These are phyloP conservation scores for Rhizoclosmatium sp. DNA, from an alignment of 192 early-diverging fungal species.

Conservation along the genomic window DNA sequence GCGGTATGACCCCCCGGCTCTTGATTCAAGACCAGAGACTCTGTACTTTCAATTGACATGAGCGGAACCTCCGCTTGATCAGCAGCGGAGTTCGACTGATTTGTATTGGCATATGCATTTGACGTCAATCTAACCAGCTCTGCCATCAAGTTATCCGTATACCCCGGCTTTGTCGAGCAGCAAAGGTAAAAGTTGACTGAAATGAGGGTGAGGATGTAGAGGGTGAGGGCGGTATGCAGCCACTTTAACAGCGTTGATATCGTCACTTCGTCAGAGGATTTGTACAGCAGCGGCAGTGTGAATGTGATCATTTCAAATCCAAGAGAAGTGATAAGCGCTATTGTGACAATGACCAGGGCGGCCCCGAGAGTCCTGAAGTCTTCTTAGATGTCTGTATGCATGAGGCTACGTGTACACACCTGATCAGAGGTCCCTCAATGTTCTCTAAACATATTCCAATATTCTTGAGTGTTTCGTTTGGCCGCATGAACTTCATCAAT, in stretches of 20 bases:
- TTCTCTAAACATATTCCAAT: background rate
- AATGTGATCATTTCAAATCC: slow-evolving; percentile 12
- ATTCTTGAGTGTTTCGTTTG: background rate
- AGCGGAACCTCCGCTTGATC: background rate
- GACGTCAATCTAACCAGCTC: background rate
- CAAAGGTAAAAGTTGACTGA: slow-evolving; percentile 50
- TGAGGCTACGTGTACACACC: slow-evolving; percentile 1
- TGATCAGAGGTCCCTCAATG: background rate
- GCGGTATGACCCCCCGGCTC: too few species aligned
- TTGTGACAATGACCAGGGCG: slow-evolving; percentile 10
- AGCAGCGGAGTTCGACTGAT: background rate
- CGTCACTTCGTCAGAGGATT: background rate
- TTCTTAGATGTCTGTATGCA: background rate
- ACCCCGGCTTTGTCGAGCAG: slow-evolving; percentile 45
- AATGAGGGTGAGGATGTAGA: slow-evolving; percentile 47
- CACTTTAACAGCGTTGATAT: slow-evolving; percentile 1
- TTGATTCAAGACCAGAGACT: too few species aligned
- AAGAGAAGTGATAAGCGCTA: slow-evolving; percentile 13
- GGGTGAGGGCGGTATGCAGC: slow-evolving; percentile 31
- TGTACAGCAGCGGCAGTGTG: background rate
- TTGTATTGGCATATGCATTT: background rate
- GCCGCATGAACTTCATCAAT: background rate
- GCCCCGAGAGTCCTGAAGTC: background rate
- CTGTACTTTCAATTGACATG: background rate
- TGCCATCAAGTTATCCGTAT: background rate